Evolutionary conservation across 805 yeast species (phyloP), one percentile per base, ranked within the genome.

Genomic region (Wickerhamomyces pijperi): DNA sequence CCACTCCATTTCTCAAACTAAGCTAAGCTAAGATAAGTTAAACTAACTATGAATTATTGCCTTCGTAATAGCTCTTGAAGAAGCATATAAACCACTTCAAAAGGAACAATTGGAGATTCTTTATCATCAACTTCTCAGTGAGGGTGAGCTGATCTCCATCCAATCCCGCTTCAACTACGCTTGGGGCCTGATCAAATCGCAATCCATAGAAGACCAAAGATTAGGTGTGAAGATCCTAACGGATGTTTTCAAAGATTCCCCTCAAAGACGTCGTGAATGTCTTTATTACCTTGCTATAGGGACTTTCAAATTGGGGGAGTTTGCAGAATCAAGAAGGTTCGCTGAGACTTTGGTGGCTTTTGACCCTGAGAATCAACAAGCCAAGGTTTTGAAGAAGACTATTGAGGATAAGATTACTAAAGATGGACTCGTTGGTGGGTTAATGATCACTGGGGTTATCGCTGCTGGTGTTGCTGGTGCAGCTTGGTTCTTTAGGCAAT

Each of bases 91-190:
- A 15, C 80, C 94, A 1, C 67, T 88, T 18, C 68, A 88, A 0
- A 69, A 73, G 5, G 82, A 80, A 41, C 94, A 90, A 51, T 68
- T 92, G 33, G 79, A 75, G 14, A 72, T 87, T 1, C 70, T 92
- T 23, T 78, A 75, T 46, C 72, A 77, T 48, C 95, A 86, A 51
- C 86, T 84, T 32, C 73, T 76, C 20, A 67, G 80, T 2, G 97
- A 92, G 56, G 78, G 82, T 25, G 94, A 92, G 5, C 65, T 71
- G 32, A 87, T 85, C 0, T 70, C 88, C 0, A 70, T 83, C 0
- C 97, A 87, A 58, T 80, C 96, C 2, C 74, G 78, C 42, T 92
- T 92, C 70, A 92, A 94, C 60, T 84, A 83, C 51, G 94, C 97
- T 0, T 92, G 99, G 98, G 98, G 94, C 3, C 65, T 92, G 37